A percentile compares a stretch with the other conserved stretches of the same genome.
These are phyloP conservation scores for Carpinus viminea DNA, from an alignment of 306 rosid genomes.

Conservation along the genomic window DNA sequence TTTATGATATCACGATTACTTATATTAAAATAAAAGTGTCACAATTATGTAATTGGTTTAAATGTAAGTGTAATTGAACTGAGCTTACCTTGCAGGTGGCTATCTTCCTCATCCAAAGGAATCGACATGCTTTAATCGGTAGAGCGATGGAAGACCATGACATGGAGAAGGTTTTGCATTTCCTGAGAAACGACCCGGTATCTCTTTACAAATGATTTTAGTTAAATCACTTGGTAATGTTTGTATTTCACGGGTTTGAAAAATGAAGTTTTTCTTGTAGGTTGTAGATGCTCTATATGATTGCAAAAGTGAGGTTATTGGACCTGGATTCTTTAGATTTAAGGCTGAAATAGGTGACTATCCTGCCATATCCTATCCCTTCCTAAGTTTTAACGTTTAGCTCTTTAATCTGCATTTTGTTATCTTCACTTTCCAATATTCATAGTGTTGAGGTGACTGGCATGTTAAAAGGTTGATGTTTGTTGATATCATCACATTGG, in stretches of 20 bases:
- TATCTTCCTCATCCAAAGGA: constrained; percentile 96
- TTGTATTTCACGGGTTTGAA: constrained; percentile 32
- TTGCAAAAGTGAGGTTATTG: constrained; percentile 99
- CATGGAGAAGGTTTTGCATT: constrained; percentile 85
- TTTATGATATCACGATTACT: too few species aligned
- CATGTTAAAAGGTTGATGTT: not conserved
- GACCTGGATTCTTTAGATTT: constrained; percentile 96
- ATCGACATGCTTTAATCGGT: constrained; percentile 96
- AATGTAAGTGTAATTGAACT: constrained; percentile 10
- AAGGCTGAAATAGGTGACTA: constrained; percentile 93
- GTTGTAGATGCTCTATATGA: constrained; percentile 94
- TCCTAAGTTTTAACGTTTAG: constrained; percentile 8
- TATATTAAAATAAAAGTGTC: not conserved
- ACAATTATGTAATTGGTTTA: not conserved
- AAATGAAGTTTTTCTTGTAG: constrained; percentile 38
- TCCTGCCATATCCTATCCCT: constrained; percentile 21
- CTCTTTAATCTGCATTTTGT: not conserved
- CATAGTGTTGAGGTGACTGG: constrained; percentile 7
- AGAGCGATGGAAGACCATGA: constrained; percentile 98
- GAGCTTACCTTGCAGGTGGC: constrained; percentile 72
- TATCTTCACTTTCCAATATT: constrained; percentile 10
- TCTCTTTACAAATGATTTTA: constrained; percentile 21
- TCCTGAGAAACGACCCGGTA: constrained; percentile 94
- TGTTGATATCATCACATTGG: not conserved
- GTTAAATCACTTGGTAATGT: not conserved